Base-by-base conservation (phyloP, 176 grass and related monocot species). In the Microstegium vimineum region DNA sequence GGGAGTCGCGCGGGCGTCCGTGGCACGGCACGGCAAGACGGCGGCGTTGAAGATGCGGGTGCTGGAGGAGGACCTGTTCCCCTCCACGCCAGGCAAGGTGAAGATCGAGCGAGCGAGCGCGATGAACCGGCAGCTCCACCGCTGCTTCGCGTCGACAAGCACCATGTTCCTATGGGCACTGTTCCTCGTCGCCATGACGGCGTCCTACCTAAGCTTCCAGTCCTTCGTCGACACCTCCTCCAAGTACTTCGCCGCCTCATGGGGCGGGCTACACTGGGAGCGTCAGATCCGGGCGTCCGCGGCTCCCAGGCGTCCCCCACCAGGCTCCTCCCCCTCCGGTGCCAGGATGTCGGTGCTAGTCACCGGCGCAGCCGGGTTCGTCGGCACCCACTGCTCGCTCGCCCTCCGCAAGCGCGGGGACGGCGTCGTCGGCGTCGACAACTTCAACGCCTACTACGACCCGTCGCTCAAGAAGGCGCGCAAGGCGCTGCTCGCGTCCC, bases 391-490 rank as follows among this genome's bases (percentile, higher is more conserved):
- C 76, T 90, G 86, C 32, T 94, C 94, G 0, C 89, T 97, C 14
- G 89, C 94, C 1, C 94, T 97, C 6, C 91, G 87, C 18, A 87
- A 78, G 65, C 91, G 94, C 15, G 94, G 94, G 2, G 91, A 97
- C 34, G 91, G 94, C 75, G 91, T 97, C 22, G 89, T 97, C 30
- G 94, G 94, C 49, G 77, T 97, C 74, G 91, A 97, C 83, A 97
- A 97, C 91, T 97, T 97, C 86, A 97, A 97, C 81, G 64, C 91
- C 10, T 97, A 97, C 52, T 97, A 97, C 77, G 94, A 97, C 73
- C 94, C 94, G 0, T 92, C 90, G 18, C 85, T 95, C 43, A 95
- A 95, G 67, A 90, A 90, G 81, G 89, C 94, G 1, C 89, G 94
- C 70, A 83, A 81, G 79, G 79, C 91, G 9, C 82, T 91, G 16